Evolutionary conservation across 2,329 filamentous ascomycete species (phyloP).

Genomic region (Ophiostoma perfectum): DNA sequence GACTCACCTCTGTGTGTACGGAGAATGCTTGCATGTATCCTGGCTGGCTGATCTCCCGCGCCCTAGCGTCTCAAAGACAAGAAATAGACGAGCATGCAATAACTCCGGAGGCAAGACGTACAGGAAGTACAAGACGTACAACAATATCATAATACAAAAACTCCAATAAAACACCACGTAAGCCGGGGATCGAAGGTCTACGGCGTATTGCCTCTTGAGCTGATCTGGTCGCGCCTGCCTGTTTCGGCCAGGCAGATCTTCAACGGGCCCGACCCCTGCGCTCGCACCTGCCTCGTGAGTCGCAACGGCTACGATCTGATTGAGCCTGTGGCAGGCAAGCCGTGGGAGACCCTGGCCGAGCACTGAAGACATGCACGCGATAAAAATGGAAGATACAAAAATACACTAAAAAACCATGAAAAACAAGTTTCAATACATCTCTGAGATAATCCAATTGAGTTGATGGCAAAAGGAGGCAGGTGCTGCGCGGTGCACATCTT

Average conservation of each 20-base stretch:
- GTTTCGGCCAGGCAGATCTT: constrained; percentile 17
- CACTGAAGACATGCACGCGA: neutral
- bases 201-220: too few species aligned
- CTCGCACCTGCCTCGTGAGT: neutral
- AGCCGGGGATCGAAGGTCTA: too few species aligned
- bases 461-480: neutral
- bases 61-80: constrained; percentile 10
- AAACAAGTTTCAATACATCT: neutral
- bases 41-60: constrained; percentile 22
- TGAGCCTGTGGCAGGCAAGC: neutral
- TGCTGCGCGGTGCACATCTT: neutral
- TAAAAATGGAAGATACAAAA: neutral
- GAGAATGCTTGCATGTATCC: neutral
- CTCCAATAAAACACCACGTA: too few species aligned
- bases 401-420: neutral
- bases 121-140: neutral
- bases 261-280: constrained; percentile 5
- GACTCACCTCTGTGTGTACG: neutral
- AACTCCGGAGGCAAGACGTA: neutral
- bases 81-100: too few species aligned
- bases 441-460: neutral
- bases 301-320: neutral
- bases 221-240: constrained; percentile 19
- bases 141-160: neutral
- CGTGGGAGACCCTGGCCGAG: too few species aligned